phyloP scores from a whole-genome alignment of 176 grass and related monocot genomes.

The Elaeis guineensis region DNA sequence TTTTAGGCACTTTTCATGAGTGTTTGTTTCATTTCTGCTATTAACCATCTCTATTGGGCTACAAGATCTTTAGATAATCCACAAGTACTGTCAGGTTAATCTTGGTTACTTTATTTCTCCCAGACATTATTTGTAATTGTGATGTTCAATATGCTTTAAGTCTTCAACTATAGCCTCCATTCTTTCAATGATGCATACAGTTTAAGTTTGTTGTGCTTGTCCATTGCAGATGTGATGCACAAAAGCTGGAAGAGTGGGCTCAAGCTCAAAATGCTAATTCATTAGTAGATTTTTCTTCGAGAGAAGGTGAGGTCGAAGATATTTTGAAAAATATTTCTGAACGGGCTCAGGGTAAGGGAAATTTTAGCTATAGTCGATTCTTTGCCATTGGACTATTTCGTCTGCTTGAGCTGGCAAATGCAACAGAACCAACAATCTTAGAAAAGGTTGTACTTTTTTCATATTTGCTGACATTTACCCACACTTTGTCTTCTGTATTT shows the following conservation, averaged over 20 bases:
- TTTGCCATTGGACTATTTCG: slow-evolving; percentile 95
- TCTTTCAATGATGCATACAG: slow-evolving; percentile 1
- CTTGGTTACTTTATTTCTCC: too few species aligned
- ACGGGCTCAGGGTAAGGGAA: slow-evolving; percentile 72
- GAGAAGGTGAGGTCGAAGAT: slow-evolving; percentile 75
- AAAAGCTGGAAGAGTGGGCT: slow-evolving; percentile 90
- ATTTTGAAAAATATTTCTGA: slow-evolving; percentile 86
- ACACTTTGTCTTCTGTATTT: slow-evolving; percentile 6
- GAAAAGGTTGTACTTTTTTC: slow-evolving; percentile 55
- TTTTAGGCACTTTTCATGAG: too few species aligned
- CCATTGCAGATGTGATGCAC: slow-evolving; percentile 26
- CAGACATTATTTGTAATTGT: too few species aligned
- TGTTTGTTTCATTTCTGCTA: too few species aligned
- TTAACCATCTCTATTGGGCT: too few species aligned
- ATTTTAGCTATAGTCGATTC: slow-evolving; percentile 95
- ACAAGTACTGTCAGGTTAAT: too few species aligned
- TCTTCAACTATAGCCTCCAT: background rate
- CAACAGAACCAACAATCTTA: slow-evolving; percentile 79
- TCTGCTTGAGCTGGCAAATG: slow-evolving; percentile 88
- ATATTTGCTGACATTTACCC: background rate
- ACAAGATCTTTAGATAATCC: too few species aligned
- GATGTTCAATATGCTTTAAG: too few species aligned
- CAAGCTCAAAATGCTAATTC: slow-evolving; percentile 59
- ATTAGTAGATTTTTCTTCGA: slow-evolving; percentile 72
- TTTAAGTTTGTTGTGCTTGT: background rate